phyloP scores from a whole-genome alignment of 2,329 filamentous ascomycete genomes.

The Calonectria montana region DNA sequence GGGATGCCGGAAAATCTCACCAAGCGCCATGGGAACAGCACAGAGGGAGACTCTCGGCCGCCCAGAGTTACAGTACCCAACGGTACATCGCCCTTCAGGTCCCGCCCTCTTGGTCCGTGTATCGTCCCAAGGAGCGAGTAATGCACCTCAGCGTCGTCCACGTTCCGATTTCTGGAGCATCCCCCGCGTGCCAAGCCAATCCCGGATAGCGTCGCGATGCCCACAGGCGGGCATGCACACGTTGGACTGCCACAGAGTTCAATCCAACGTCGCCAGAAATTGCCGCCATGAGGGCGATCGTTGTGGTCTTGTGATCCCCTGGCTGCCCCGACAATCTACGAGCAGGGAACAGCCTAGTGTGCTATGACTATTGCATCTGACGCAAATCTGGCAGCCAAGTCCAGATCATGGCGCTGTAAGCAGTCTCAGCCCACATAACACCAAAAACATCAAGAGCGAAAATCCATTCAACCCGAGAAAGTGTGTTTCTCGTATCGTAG shows the following conservation, averaged over 20 bases:
- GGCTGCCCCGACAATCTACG: neutral
- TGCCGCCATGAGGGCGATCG: neutral
- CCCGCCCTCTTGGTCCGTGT: neutral
- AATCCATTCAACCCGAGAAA: neutral
- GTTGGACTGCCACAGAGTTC: neutral
- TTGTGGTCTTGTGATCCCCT: neutral
- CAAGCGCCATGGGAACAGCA: neutral
- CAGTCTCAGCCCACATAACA: neutral
- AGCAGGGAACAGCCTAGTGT: neutral
- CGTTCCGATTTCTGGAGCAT: conserved; percentile 11
- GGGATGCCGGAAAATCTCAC: conserved; percentile 1
- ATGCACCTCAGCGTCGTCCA: conserved; percentile 13
- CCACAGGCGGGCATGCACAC: neutral
- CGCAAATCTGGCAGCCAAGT: neutral
- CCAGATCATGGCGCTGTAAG: neutral
- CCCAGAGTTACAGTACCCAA: neutral
- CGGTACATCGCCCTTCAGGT: neutral
- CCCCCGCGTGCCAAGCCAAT: conserved; percentile 12
- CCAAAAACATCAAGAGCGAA: neutral
- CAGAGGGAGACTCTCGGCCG: neutral
- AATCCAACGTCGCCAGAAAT: conserved; percentile 3
- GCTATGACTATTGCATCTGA: neutral
- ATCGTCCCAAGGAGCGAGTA: conserved; percentile 15
- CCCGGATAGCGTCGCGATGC: conserved; percentile 12
- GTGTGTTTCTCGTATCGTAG: conserved; percentile 2